Percentiles rank a stretch among this genome's conserved stretches.
phyloP scores from a whole-genome alignment of 768 basidiomycete species.

The Boletus huronensis region DNA sequence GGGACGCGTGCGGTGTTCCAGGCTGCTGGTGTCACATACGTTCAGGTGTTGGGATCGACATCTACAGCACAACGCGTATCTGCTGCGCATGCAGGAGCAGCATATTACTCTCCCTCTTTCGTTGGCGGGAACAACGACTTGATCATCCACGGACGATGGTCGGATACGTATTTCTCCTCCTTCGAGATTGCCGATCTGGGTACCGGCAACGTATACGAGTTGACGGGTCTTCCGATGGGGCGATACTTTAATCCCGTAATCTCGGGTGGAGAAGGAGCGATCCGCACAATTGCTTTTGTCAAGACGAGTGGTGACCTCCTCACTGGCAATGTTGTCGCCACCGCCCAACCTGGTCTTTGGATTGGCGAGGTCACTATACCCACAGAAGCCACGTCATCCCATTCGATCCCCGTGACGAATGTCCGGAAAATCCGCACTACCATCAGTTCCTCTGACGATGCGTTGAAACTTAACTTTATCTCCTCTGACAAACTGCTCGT shows the following conservation, averaged over 20 bases:
- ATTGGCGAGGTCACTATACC: constrained; percentile 57
- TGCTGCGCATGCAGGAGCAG: constrained; percentile 40
- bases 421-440: constrained; percentile 50
- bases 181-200: constrained; percentile 61
- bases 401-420: constrained; percentile 42
- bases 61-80: constrained; percentile 42
- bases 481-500: constrained; percentile 57
- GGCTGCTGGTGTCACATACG: constrained; percentile 49
- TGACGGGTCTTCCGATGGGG: constrained; percentile 59
- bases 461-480: constrained; percentile 53
- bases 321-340: constrained; percentile 64
- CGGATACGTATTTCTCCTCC: constrained; percentile 55
- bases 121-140: constrained; percentile 38
- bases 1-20: constrained; percentile 69
- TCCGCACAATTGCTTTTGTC: constrained; percentile 57
- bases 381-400: constrained; percentile 15
- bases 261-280: constrained; percentile 39
- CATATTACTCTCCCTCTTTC: constrained; percentile 71
- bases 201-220: constrained; percentile 41
- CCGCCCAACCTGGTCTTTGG: constrained; percentile 60
- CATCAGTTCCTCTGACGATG: constrained; percentile 39
- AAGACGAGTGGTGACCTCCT: constrained; percentile 58
- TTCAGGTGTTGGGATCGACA: constrained; percentile 23
- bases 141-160: constrained; percentile 67
- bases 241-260: constrained; percentile 61